Evolutionary conservation across 768 basidiomycete genomes (phyloP).

Genomic region (Fistulinella prunicolor): DNA sequence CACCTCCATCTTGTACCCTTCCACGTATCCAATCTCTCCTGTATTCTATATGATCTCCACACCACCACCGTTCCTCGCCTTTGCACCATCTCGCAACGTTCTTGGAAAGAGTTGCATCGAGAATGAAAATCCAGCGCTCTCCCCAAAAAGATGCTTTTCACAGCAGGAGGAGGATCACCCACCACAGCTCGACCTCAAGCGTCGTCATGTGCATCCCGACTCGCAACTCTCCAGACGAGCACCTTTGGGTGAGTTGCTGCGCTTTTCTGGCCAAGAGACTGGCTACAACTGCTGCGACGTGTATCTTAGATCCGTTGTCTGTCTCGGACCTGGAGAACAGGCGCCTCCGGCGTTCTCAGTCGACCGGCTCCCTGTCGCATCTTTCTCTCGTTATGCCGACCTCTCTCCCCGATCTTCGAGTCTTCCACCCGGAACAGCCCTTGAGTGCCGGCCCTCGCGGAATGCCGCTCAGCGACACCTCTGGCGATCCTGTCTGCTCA

Average conservation of each 20-base stretch:
- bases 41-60: constrained; percentile 24
- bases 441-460: constrained; percentile 7
- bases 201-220: constrained; percentile 16
- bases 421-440: constrained; percentile 7
- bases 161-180: constrained; percentile 16
- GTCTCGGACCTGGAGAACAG: constrained; percentile 20
- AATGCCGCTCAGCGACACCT: constrained; percentile 7
- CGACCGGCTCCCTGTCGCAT: constrained; percentile 6
- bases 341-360: constrained; percentile 1
- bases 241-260: constrained; percentile 26
- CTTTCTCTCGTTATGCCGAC: constrained; percentile 7
- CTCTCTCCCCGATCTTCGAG: constrained; percentile 15
- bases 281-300: constrained; percentile 4
- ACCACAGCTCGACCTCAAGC: constrained; percentile 18
- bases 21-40: not conserved
- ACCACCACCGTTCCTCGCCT: constrained; percentile 5
- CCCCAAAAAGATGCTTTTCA: constrained; percentile 21
- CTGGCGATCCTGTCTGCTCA: constrained; percentile 12
- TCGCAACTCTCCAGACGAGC: constrained; percentile 10
- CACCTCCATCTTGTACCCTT: constrained; percentile 4
- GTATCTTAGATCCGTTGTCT: constrained; percentile 27
- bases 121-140: constrained; percentile 13
- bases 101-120: constrained; percentile 1
- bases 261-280: not conserved
- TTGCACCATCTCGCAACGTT: constrained; percentile 1